Evolutionary conservation across 2,329 filamentous ascomycete genomes (phyloP), one percentile per base, ranked within the genome.

Genomic region (Tolypocladium endophyticum): DNA sequence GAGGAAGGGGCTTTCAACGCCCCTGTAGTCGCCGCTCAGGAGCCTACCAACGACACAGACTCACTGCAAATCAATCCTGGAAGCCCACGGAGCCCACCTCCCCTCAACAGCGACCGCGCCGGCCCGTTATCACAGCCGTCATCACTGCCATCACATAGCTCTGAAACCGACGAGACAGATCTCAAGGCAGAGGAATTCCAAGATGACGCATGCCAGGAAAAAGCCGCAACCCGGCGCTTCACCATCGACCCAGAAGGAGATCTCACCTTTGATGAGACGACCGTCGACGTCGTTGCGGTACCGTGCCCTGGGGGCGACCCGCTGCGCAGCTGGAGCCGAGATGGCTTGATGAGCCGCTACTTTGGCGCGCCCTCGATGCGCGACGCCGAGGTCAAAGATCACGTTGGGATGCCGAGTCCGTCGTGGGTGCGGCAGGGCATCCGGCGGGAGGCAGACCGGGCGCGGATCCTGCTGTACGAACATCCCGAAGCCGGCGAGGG

Each of bases 391-490:
- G 69, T 65, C 2, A 63, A 53, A 16, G 59, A 60, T 14, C 60
- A 60, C 12, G 35, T 30, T 28, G 68, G 70, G 25, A 62, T 70
- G 0, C 64, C 67, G 16, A 61, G 64, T 3, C 75, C 77, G n/a
- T 70, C 79, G 0, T 84, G 81, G 81, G 76, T 83, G 6, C 73
- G 78, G 12, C 79, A 82, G 64, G 80, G 80, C 0, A 76, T 84
- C 30, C 74, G 81, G 0, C 74, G 74, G 8, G 76, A 79, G 62
- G 76, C 76, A 3, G 76, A 71, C 63, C 73, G 71, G 20, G 80
- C 81, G 14, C 71, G 81, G 9, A 79, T 83, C 43, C 64, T 83
- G 62, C 67, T 83, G 12, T 84, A 83, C 60, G 73, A 75, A 45
- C 81, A 84, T 58, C 79, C 79, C 0, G 69, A 73, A 25, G 53